A percentile compares a stretch with the other conserved stretches of the same genome.
Conservation (phyloP, 495 filamentous ascomycete genomes). For the Bacidia rubella region DNA sequence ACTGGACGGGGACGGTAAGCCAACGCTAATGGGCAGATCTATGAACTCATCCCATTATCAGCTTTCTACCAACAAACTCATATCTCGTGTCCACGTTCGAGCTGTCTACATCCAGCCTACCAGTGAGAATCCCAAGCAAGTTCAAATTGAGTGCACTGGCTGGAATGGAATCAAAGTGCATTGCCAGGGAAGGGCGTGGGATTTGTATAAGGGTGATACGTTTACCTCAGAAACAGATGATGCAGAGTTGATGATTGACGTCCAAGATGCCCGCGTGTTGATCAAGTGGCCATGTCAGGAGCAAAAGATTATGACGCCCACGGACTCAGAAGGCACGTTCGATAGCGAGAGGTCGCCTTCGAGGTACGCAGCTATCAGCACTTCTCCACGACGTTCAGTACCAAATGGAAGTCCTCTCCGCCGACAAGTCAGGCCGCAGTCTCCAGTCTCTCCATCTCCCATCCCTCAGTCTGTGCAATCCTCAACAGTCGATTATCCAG, state of each 20-base stretch:
- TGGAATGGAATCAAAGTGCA: conserved; percentile 95
- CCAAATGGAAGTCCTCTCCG: conserved; percentile 50
- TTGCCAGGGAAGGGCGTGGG: conserved; percentile 77
- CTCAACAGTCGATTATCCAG: neutral
- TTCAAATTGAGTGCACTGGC: conserved; percentile 79
- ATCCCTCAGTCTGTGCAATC: conserved; percentile 23
- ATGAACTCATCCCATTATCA: conserved; percentile 88
- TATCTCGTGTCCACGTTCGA: conserved; percentile 86
- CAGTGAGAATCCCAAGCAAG: conserved; percentile 48
- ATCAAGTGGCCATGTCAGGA: conserved; percentile 65
- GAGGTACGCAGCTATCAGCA: conserved; percentile 26
- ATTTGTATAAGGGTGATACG: conserved; percentile 72
- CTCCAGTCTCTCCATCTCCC: conserved; percentile 65
- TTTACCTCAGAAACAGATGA: conserved; percentile 84
- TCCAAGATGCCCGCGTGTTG: conserved; percentile 81
- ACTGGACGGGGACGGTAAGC: conserved; percentile 70
- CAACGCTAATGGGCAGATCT: conserved; percentile 74
- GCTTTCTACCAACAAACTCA: conserved; percentile 75
- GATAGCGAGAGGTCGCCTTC: conserved; percentile 37
- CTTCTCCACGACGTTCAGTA: conserved; percentile 6
- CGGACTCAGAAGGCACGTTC: conserved; percentile 39
- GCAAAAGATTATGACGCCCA: conserved; percentile 45
- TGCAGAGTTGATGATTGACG: conserved; percentile 89
- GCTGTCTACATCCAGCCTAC: conserved; percentile 63
- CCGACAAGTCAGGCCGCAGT: conserved; percentile 45